Conservation (phyloP, 495 filamentous ascomycete species). For the Beverwykella pulmonaria region DNA sequence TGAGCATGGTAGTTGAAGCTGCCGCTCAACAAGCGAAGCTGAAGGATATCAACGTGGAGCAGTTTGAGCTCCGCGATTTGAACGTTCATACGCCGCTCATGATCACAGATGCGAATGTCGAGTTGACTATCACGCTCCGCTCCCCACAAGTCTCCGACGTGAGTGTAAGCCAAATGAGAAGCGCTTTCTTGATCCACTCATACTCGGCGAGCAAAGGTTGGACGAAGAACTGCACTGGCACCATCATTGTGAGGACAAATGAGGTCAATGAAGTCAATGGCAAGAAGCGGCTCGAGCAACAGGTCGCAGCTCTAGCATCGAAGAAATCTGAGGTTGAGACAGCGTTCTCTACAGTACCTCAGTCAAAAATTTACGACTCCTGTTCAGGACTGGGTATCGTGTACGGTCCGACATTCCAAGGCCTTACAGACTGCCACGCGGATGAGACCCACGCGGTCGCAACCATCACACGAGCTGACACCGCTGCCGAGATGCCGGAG, state of each 20-base stretch:
- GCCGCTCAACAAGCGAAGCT: slow-evolving; percentile 8
- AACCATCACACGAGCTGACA: slow-evolving; percentile 14
- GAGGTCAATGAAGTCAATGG: slow-evolving; percentile 10
- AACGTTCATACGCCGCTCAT: slow-evolving; percentile 8
- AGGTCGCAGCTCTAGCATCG: no score
- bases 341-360: no score
- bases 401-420: slow-evolving; percentile 17
- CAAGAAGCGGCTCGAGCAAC: no score
- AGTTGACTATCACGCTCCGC: slow-evolving; percentile 23
- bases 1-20: slow-evolving; percentile 23
- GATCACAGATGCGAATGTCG: slow-evolving; percentile 15
- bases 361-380: not conserved
- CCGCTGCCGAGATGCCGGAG: slow-evolving; percentile 8
- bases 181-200: slow-evolving; percentile 12
- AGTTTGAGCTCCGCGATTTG: slow-evolving; percentile 16
- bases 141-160: not conserved
- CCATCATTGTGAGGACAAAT: slow-evolving; percentile 4
- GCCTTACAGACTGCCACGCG: slow-evolving; percentile 1
- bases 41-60: slow-evolving; percentile 7
- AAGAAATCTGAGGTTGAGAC: no score
- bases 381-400: not conserved
- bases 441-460: not conserved
- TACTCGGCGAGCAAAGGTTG: slow-evolving; percentile 13
- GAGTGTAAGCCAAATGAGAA: not conserved
- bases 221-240: slow-evolving; percentile 21